phyloP scores from a whole-genome alignment of 2,329 filamentous ascomycete genomes.

The Colletotrichum phormii region DNA sequence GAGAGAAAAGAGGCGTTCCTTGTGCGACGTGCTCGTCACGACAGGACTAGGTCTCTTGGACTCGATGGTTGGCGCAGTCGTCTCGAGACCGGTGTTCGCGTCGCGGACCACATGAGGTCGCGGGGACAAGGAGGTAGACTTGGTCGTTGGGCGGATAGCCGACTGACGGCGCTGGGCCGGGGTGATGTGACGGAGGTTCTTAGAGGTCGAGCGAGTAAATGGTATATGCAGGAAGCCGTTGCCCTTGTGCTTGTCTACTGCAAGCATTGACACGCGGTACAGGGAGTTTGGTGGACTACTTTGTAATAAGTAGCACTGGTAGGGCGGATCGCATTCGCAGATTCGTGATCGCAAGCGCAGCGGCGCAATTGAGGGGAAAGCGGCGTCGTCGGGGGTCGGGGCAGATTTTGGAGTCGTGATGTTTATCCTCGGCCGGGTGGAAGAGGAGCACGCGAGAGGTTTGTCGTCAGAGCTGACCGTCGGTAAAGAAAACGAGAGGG shows the following conservation, averaged over 20 bases:
- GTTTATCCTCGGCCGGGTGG: conserved; percentile 38
- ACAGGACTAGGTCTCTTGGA: conserved; percentile 20
- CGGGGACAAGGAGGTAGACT: conserved; percentile 27
- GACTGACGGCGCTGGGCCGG: conserved; percentile 25
- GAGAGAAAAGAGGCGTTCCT: conserved; percentile 45
- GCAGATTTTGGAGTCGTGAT: conserved; percentile 24
- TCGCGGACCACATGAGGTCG: conserved; percentile 38
- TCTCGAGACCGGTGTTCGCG: conserved; percentile 36
- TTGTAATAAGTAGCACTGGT: background rate
- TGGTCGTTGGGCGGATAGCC: conserved; percentile 24
- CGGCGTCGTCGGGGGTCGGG: conserved; percentile 5
- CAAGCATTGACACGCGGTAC: conserved; percentile 32
- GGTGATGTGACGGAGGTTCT: conserved; percentile 31
- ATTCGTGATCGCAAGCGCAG: conserved; percentile 4
- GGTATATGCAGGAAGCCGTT: conserved; percentile 37
- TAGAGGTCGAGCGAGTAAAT: conserved; percentile 32
- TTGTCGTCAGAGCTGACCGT: conserved; percentile 25
- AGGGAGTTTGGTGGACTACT: conserved; percentile 24
- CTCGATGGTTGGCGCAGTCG: conserved; percentile 38
- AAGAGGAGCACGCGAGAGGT: conserved; percentile 35
- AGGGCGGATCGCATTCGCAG: conserved; percentile 10
- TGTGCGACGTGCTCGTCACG: conserved; percentile 45
- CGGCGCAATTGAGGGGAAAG: conserved; percentile 15
- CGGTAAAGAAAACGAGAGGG: conserved; percentile 4
- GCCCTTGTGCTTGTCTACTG: conserved; percentile 30